Evolutionary conservation across 179 eudicot species (phyloP).

Genomic region (Corrigiola litoralis): DNA sequence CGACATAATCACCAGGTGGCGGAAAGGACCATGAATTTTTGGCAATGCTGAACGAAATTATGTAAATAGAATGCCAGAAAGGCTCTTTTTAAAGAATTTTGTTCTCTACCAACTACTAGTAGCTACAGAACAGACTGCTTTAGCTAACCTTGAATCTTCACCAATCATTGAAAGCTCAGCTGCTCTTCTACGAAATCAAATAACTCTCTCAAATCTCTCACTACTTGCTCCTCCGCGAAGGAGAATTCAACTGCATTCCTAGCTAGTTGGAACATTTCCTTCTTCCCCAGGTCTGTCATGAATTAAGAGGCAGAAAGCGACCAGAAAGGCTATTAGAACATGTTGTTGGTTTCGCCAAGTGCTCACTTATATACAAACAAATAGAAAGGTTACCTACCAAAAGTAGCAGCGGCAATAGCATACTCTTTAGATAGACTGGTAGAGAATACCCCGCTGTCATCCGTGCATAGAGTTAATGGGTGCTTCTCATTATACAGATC

Average conservation of each 20-base stretch:
- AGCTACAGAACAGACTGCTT: neutral
- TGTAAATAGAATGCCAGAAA: too few relatives aligned
- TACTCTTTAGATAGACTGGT: conserved; percentile 77
- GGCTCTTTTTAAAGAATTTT: too few relatives aligned
- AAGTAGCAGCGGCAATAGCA: conserved; percentile 61
- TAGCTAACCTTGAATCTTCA: neutral
- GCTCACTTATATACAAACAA: neutral
- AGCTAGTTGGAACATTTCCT: conserved; percentile 69
- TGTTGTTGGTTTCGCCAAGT: neutral
- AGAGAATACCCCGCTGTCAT: conserved; percentile 91
- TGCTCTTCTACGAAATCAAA: conserved; percentile 25
- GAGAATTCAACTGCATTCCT: conserved; percentile 52
- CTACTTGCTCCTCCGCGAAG: conserved; percentile 56
- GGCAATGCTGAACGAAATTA: too few relatives aligned
- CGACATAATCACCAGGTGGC: too few relatives aligned
- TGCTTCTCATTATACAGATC: conserved; percentile 63
- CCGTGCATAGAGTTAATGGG: conserved; percentile 83
- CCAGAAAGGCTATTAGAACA: neutral
- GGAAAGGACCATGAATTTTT: too few relatives aligned
- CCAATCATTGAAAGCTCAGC: neutral
- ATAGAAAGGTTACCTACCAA: conserved; percentile 43
- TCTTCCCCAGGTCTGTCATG: conserved; percentile 55
- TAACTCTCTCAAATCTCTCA: conserved; percentile 37
- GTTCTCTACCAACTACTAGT: too few relatives aligned
- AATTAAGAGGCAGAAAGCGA: neutral